These are phyloP conservation scores for Schizochytrium sp. DNA, from an alignment of 108 stramenopile species.

Conservation along the genomic window DNA sequence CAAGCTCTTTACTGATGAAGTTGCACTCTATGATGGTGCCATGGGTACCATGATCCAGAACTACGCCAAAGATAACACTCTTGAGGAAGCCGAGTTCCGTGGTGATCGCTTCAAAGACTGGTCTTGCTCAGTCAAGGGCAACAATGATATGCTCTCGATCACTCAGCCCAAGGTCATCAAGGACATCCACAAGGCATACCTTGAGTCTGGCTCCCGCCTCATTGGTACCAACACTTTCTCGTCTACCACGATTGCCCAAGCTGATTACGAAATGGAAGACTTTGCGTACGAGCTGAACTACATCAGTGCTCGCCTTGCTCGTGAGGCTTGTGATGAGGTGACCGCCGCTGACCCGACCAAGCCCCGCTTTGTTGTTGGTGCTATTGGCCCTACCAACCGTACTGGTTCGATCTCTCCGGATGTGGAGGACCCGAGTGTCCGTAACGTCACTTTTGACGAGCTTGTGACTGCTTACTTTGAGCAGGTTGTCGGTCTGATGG, in stretches of 20 bases:
- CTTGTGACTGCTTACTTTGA: slow-evolving; percentile 95
- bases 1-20: slow-evolving; percentile 72
- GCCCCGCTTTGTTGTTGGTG: slow-evolving; percentile 96
- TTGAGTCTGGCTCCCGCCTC: slow-evolving; percentile 89
- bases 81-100: slow-evolving; percentile 95
- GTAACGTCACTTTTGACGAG: slow-evolving; percentile 98
- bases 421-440: slow-evolving; percentile 91
- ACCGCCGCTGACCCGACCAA: slow-evolving; percentile 91
- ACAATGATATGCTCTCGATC: slow-evolving; percentile 97
- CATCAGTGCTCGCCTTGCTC: slow-evolving; percentile 89
- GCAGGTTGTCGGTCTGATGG: slow-evolving; percentile 92
- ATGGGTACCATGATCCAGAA: slow-evolving; percentile 99
- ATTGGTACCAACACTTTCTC: slow-evolving; percentile 99
- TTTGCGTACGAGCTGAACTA: slow-evolving; percentile 96
- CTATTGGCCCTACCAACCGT: slow-evolving; percentile 96
- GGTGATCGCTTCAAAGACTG: slow-evolving; percentile 95
- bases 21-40: slow-evolving; percentile 96
- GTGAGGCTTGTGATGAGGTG: slow-evolving; percentile 94
- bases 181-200: slow-evolving; percentile 91
- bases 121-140: slow-evolving; percentile 91
- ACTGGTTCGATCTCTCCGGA: slow-evolving; percentile 95
- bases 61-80: slow-evolving; percentile 88
- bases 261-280: slow-evolving; percentile 96
- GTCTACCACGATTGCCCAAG: slow-evolving; percentile 97
- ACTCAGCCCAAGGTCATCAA: slow-evolving; percentile 94